Conservation (phyloP, 768 basidiomycete genomes). For the Boletus vermiculosoides region DNA sequence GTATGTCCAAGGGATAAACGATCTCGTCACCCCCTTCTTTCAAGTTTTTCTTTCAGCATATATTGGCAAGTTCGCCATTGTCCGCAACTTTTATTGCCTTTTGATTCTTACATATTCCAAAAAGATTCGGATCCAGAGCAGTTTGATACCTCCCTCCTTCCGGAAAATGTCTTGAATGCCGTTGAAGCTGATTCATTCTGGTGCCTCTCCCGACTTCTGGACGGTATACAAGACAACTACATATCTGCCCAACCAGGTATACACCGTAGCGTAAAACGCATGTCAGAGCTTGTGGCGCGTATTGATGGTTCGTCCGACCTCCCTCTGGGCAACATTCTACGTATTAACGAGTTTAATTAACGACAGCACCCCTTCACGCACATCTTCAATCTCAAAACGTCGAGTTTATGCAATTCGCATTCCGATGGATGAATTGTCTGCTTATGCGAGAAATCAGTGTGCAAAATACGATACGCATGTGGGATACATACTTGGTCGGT, state of each 20-base stretch:
- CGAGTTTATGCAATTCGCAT: slow-evolving; percentile 99
- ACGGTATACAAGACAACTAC: slow-evolving; percentile 99
- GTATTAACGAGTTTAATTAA: not conserved
- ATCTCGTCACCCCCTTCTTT: slow-evolving; percentile 96
- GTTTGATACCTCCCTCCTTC: slow-evolving; percentile 78
- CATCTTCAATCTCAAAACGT: slow-evolving; percentile 91
- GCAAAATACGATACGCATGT: slow-evolving; percentile 96
- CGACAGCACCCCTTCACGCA: slow-evolving; percentile 73
- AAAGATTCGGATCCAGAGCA: slow-evolving; percentile 88
- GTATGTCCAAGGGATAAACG: slow-evolving; percentile 99
- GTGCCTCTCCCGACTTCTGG: slow-evolving; percentile 92
- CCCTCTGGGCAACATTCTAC: not conserved
- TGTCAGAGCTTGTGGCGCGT: slow-evolving; percentile 89
- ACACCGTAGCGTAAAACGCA: slow-evolving; percentile 86
- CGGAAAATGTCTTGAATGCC: slow-evolving; percentile 69
- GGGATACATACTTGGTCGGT: slow-evolving; percentile 97
- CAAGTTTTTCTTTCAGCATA: slow-evolving; percentile 96
- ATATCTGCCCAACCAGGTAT: slow-evolving; percentile 97
- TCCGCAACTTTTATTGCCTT: not conserved
- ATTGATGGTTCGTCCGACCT: slow-evolving; percentile 69
- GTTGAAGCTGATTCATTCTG: slow-evolving; percentile 98
- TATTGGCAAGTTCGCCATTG: slow-evolving; percentile 58
- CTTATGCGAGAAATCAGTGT: slow-evolving; percentile 98
- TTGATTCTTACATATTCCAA: slow-evolving; percentile 5
- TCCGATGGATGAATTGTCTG: slow-evolving; percentile 99